Evolutionary conservation across 305 asterid species (phyloP), one percentile per base, ranked within the genome.

Genomic region (Solanum hybrid): DNA sequence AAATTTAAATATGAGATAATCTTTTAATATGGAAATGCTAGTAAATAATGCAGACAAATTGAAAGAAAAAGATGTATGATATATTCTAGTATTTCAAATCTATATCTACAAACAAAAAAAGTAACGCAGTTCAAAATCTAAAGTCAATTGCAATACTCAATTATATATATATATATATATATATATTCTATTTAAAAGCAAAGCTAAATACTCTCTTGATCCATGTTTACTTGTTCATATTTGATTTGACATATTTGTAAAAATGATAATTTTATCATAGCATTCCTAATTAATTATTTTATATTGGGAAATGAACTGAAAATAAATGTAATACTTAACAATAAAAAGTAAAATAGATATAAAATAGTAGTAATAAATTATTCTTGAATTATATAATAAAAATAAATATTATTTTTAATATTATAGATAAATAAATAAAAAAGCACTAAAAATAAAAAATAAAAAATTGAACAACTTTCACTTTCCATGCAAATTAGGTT

Each of bases 361-460:
- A 69, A 24, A n/a, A 10, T 10, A 40, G 51, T 11, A 40, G 51
- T 40, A 24, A 69, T 10, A 69, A 69, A 10, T 24, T 24, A 1
- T 0, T 69, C 12, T 24, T 24, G 7, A 69, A 24, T 24, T 69
- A 69, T 11, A 5, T 24, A 24, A 24, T 10, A 69, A 24, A 66
- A 69, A 69, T 24, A 69, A 8, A 24, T 69, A 69, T 78, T 8
- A 9, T 76, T 76, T 76, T 16, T 32, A 24, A 66, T 69, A 69
- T 17, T 0, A 32, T 4, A 17, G 7, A n/a, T 1, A 9, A 5
- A 66, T n/a, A 4, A 69, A 69, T 5, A 0, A 24, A 24, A 69
- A 69, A 22, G 0, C 6, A 32, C 13, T 10, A 6, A 2, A 7
- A 3, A 20, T 1, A 3, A 78, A 36, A 36, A 36, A 1, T 2